Percentiles rank a stretch among this genome's conserved stretches.
phyloP scores from a whole-genome alignment of 164 flowering plant genomes.

The Aristolochia fimbriata region DNA sequence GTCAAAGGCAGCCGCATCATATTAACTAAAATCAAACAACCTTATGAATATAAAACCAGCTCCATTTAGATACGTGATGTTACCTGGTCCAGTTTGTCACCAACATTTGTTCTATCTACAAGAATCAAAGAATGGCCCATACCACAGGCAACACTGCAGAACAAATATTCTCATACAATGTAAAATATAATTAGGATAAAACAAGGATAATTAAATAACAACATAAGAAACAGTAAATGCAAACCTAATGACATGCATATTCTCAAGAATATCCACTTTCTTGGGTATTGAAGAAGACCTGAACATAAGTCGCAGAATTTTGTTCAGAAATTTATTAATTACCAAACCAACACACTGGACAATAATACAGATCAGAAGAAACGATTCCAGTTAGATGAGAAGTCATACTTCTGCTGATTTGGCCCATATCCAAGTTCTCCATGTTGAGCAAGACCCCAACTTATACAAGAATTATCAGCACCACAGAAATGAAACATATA shows the following conservation, averaged over 20 bases:
- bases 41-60: too few relatives aligned
- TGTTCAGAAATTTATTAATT: background rate
- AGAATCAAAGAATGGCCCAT: constrained; percentile 76
- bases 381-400: too few relatives aligned
- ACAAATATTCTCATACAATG: background rate
- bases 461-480: constrained; percentile 90
- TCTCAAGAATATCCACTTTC: constrained; percentile 83
- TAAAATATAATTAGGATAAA: background rate
- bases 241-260: constrained; percentile 86
- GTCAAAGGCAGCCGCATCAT: too few relatives aligned
- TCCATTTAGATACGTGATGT: too few relatives aligned
- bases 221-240: background rate
- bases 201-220: background rate
- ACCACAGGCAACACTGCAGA: constrained; percentile 89
- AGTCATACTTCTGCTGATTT: constrained; percentile 61
- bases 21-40: too few relatives aligned
- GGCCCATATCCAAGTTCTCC: constrained; percentile 99
- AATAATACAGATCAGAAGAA: too few relatives aligned
- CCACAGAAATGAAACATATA: constrained; percentile 77
- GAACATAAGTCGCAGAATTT: constrained; percentile 4
- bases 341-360: too few relatives aligned
- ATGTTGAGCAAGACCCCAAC: constrained; percentile 90
- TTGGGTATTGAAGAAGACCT: constrained; percentile 92
- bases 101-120: constrained; percentile 67
- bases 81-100: constrained; percentile 86